Conservation (phyloP, 345 rosid genomes). For the Psidium friedrichsthalianum region DNA sequence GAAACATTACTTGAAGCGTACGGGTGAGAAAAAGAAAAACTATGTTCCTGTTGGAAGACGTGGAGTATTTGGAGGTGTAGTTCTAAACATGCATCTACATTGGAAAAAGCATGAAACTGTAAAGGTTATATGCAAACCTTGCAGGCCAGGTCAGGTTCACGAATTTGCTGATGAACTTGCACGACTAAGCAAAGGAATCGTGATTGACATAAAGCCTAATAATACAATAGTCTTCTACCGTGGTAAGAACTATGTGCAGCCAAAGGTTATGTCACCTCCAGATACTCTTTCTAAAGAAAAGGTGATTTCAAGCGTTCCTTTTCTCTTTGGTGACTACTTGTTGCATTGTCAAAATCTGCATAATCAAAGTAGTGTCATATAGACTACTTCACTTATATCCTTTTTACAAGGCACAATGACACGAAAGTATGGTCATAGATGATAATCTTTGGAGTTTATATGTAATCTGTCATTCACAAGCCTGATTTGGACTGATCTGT, state of each 20-base stretch:
- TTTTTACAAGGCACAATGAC: neutral
- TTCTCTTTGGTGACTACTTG: neutral
- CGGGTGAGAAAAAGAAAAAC: conserved; percentile 82
- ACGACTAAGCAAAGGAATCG: conserved; percentile 73
- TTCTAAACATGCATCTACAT: conserved; percentile 92
- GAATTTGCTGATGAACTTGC: conserved; percentile 82
- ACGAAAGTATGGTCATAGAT: neutral
- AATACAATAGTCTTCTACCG: conserved; percentile 64
- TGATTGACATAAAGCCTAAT: conserved; percentile 68
- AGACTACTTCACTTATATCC: neutral
- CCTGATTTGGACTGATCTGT: neutral
- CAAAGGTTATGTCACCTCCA: conserved; percentile 61
- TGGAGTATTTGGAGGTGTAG: conserved; percentile 95
- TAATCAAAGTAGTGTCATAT: neutral
- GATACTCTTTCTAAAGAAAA: conserved; percentile 74
- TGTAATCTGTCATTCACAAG: neutral
- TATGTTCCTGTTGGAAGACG: conserved; percentile 82
- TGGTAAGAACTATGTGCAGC: conserved; percentile 86
- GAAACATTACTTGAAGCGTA: conserved; percentile 82
- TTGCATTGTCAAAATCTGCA: neutral
- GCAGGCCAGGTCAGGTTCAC: conserved; percentile 69
- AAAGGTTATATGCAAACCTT: conserved; percentile 82
- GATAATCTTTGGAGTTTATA: neutral
- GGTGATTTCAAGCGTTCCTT: conserved; percentile 14
- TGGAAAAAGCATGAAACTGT: conserved; percentile 97